Conservation (phyloP, 331 rosid species). For the Spiraea crenata region DNA sequence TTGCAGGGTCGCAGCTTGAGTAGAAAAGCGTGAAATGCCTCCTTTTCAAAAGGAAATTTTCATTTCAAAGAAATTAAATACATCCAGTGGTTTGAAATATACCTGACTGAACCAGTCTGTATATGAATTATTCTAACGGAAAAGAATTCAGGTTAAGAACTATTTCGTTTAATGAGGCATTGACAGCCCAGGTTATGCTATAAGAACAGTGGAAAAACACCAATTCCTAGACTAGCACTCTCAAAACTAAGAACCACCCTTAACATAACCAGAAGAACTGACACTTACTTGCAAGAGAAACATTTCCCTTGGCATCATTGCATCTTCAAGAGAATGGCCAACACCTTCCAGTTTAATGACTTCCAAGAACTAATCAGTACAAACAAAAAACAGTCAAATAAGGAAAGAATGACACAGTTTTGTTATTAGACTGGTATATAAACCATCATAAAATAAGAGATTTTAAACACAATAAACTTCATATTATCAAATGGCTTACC, state of each 20-base stretch:
- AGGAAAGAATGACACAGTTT: background rate
- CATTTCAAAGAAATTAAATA: too few species aligned
- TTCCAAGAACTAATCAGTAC: slow-evolving; percentile 70
- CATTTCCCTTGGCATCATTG: slow-evolving; percentile 89
- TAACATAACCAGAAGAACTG: background rate
- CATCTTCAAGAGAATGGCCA: slow-evolving; percentile 87
- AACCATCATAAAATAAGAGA: background rate
- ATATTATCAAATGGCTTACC: slow-evolving; percentile 35
- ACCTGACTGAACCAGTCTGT: too few species aligned
- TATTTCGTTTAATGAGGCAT: background rate
- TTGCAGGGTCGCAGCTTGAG: background rate
- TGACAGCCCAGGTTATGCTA: background rate
- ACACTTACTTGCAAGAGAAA: slow-evolving; percentile 86
- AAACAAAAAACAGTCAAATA: background rate
- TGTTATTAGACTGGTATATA: background rate
- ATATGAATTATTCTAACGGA: background rate
- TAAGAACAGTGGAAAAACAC: background rate
- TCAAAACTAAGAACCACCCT: background rate
- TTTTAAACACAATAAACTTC: background rate
- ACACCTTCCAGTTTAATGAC: slow-evolving; percentile 92
- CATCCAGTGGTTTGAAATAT: too few species aligned
- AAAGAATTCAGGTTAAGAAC: background rate
- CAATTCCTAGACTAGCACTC: background rate
- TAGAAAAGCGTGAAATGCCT: background rate
- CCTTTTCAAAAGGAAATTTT: background rate